Base-by-base conservation (phyloP, 202 grass and related monocot species). In the Digitaria exilis region DNA sequence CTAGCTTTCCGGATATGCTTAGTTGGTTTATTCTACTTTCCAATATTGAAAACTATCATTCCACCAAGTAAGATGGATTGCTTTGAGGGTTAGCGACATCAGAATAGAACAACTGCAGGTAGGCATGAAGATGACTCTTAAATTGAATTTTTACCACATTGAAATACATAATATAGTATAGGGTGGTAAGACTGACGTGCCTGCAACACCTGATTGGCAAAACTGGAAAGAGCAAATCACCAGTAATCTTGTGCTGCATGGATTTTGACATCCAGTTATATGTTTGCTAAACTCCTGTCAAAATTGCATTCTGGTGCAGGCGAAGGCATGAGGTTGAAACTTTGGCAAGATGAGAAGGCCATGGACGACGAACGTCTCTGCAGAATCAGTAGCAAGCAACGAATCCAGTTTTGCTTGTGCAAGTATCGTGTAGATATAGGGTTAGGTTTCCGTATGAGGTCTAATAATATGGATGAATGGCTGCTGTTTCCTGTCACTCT, bases 371-470 rank as follows among this genome's bases (percentile, higher is more conserved):
- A 79, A 30, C 60, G 21, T 80, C 59, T 90, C 44, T 73, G 84
- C 61, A 60, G 69, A 87, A 69, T 64, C 69, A 71, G 84, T 87
- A 71, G 84, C 88, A 87, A 80, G 76, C 84, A 64, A 76, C 71
- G 80, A 45, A 41, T 65, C 75, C 80, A 87, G 76, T 90, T 87
- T 90, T 87, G 63, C 84, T 84, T 87, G 70, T 87, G 69, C 62
- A 70, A 84, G 62, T 71, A 45, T 70, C 35, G 35, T 90, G 84
- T 90, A 87, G 84, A 80, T 87, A 84, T 63, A 90, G 84, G 35
- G 28, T 71, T 87, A 80, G 80, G 69, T 84, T 90, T 70, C 60
- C 25, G 24, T 45, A 26, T 30, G 75, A 76, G 61, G 69, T 55
- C 1, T 76, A 76, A 90, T 90, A 76, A 90, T 79, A 90, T 79